Conservation (phyloP, 2,329 filamentous ascomycete genomes). For the Annulohypoxylon truncatum region DNA sequence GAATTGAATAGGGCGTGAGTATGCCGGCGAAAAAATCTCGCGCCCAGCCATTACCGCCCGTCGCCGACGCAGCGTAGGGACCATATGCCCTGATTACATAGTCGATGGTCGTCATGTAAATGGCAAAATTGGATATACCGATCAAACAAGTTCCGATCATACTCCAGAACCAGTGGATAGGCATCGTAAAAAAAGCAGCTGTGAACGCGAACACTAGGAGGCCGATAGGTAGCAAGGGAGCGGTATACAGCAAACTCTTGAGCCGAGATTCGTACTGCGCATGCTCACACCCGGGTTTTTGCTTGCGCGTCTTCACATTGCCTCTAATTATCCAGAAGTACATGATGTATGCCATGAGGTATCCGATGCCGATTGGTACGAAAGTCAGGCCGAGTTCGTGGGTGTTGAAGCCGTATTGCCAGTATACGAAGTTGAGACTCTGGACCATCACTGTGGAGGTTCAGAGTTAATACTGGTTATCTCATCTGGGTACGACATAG, state of each 20-base stretch:
- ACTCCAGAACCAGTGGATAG: conserved; percentile 74
- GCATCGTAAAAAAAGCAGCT: conserved; percentile 64
- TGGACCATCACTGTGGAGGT: conserved; percentile 70
- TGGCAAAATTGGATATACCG: conserved; percentile 78
- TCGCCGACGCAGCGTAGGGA: conserved; percentile 78
- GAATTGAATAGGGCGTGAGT: conserved; percentile 74
- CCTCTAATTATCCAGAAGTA: conserved; percentile 69
- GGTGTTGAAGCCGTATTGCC: conserved; percentile 72
- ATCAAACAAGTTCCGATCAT: conserved; percentile 74
- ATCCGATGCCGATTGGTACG: conserved; percentile 74
- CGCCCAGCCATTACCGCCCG: conserved; percentile 79
- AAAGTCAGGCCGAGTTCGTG: conserved; percentile 70
- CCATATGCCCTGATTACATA: conserved; percentile 83
- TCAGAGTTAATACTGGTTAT: neutral
- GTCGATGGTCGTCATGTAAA: conserved; percentile 82
- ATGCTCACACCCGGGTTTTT: conserved; percentile 63
- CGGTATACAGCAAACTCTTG: conserved; percentile 72
- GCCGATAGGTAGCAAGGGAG: conserved; percentile 71
- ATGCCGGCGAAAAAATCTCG: conserved; percentile 80
- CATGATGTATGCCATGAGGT: conserved; percentile 69
- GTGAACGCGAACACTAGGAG: conserved; percentile 78
- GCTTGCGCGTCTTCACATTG: conserved; percentile 63
- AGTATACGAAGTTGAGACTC: conserved; percentile 75
- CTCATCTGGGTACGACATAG: neutral
- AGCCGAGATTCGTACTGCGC: conserved; percentile 77